Percentiles rank a stretch among this genome's conserved stretches.
These are phyloP conservation scores for Suhomyces tanzawaensis DNA, from an alignment of 805 yeast species.

Conservation along the genomic window DNA sequence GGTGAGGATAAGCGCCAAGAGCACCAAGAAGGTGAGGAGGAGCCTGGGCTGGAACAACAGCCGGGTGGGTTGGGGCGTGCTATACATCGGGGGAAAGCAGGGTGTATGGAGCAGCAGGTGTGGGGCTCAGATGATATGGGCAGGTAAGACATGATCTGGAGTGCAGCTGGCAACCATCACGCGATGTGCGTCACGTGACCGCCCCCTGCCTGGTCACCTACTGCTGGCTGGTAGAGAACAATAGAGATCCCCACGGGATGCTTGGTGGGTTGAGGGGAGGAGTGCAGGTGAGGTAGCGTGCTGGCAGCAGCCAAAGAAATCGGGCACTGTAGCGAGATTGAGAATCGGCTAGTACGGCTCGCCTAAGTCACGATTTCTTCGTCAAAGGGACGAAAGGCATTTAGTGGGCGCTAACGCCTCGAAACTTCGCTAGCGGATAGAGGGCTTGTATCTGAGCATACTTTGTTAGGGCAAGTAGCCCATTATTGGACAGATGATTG, in stretches of 20 bases:
- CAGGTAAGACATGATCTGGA: background rate
- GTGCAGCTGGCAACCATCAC: background rate
- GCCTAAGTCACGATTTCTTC: conserved; percentile 5
- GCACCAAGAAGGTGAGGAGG: conserved; percentile 8
- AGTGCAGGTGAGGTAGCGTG: no score
- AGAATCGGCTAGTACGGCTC: background rate
- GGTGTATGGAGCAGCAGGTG: background rate
- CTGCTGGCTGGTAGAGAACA: no score
- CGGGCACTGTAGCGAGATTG: no score
- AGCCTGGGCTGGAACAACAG: conserved; percentile 10
- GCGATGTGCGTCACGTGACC: background rate
- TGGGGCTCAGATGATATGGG: background rate
- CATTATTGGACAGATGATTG: no score
- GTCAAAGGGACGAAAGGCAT: conserved; percentile 1
- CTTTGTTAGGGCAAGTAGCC: no score
- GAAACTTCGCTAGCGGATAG: no score
- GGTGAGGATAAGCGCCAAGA: conserved; percentile 9
- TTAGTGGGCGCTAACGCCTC: no score
- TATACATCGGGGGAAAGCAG: background rate
- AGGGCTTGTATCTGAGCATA: no score
- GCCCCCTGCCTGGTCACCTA: no score
- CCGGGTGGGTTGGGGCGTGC: conserved; percentile 3
- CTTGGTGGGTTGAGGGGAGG: no score
- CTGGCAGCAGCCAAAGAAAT: no score
- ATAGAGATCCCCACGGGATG: no score